Percentiles rank a stretch among this genome's conserved stretches.
These are phyloP conservation scores for Hanseniaspora pseudoguilliermondii DNA, from an alignment of 805 yeast genomes.

Conservation along the genomic window DNA sequence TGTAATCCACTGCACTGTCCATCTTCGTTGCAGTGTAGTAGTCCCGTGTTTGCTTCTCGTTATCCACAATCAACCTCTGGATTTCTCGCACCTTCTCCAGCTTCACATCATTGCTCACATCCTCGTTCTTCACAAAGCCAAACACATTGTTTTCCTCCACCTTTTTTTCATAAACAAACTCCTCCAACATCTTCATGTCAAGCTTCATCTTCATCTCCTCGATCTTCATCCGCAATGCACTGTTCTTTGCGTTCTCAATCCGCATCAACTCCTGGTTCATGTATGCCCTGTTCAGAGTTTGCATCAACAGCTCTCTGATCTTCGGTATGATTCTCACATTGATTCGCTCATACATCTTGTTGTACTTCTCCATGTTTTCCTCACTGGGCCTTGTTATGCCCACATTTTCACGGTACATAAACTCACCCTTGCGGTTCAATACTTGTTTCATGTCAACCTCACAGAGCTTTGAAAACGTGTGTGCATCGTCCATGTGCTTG, in stretches of 20 bases:
- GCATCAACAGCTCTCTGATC: slow-evolving; percentile 36
- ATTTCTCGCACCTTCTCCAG: not conserved
- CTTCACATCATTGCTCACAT: not conserved
- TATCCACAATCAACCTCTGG: not conserved
- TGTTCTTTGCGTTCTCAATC: slow-evolving; percentile 16
- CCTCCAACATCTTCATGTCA: slow-evolving; percentile 5
- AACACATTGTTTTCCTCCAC: slow-evolving; percentile 35
- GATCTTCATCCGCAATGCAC: not conserved
- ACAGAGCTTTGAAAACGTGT: slow-evolving; percentile 32
- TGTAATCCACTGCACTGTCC: slow-evolving; percentile 39
- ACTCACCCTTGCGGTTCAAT: not conserved
- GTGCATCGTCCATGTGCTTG: slow-evolving; percentile 66
- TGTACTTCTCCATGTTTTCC: slow-evolving; percentile 31
- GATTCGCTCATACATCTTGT: slow-evolving; percentile 47
- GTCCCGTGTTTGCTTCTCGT: slow-evolving; percentile 34
- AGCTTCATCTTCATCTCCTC: slow-evolving; percentile 4
- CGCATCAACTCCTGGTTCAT: slow-evolving; percentile 20
- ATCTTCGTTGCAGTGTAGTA: slow-evolving; percentile 41
- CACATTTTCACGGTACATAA: not conserved
- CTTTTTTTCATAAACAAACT: slow-evolving; percentile 2
- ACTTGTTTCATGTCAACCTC: not conserved
- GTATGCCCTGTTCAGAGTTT: slow-evolving; percentile 28
- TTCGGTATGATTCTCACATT: slow-evolving; percentile 39
- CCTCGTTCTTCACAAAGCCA: slow-evolving; percentile 34
- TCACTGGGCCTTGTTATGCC: not conserved